Percentiles rank a stretch among this genome's conserved stretches.
Conservation (phyloP, 352 stramenopile genomes). For the Paralagenidium karlingii region DNA sequence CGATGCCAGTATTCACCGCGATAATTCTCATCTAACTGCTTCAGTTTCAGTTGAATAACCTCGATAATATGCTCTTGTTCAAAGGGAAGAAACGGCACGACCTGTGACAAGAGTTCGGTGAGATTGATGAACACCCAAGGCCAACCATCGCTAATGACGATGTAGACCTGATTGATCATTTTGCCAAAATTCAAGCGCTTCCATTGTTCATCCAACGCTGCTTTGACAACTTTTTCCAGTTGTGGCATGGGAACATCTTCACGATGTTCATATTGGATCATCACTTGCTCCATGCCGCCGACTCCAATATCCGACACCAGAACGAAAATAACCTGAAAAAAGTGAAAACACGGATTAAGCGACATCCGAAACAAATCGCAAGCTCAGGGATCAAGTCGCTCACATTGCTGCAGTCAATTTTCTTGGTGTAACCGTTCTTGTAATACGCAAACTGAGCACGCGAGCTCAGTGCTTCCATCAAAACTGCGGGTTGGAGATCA, state of each 20-base stretch:
- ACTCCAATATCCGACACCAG: constrained; percentile 84
- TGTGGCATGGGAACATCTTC: constrained; percentile 41
- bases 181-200: constrained; percentile 83
- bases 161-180: constrained; percentile 66
- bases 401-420: constrained; percentile 63
- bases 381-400: constrained; percentile 7
- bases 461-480: constrained; percentile 64
- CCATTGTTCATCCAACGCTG: constrained; percentile 73
- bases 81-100: constrained; percentile 83
- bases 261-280: constrained; percentile 69
- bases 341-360: background rate
- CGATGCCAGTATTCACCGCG: constrained; percentile 60
- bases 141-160: too few species aligned
- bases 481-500: constrained; percentile 13
- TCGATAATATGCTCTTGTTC: constrained; percentile 68
- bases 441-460: constrained; percentile 67
- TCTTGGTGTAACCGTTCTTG: constrained; percentile 45
- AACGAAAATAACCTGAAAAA: constrained; percentile 67
- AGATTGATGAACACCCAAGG: too few species aligned
- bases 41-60: constrained; percentile 73
- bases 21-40: constrained; percentile 62
- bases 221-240: constrained; percentile 68
- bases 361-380: background rate
- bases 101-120: constrained; percentile 13
- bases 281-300: constrained; percentile 66